Percentiles rank a stretch among this genome's conserved stretches.
phyloP scores from a whole-genome alignment of 495 filamentous ascomycete species.

The Podospora appendiculata region DNA sequence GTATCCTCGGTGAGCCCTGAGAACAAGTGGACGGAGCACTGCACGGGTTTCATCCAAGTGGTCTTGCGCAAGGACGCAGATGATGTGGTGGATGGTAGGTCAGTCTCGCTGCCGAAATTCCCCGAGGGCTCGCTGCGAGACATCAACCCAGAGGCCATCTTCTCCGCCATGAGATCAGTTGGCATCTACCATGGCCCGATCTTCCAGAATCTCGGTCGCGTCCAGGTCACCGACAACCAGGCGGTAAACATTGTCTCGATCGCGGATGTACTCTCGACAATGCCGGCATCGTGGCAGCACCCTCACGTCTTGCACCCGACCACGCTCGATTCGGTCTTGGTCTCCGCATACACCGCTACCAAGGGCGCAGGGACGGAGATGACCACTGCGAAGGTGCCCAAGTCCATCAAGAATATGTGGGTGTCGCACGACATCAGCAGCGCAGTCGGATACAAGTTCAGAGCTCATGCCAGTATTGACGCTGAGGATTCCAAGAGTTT shows the following conservation, averaged over 20 bases:
- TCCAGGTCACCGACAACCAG: background rate
- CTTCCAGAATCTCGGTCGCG: constrained; percentile 16
- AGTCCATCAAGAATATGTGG: background rate
- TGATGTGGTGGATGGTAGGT: background rate
- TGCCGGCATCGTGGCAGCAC: background rate
- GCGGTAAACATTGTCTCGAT: background rate
- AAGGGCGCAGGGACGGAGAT: constrained; percentile 12
- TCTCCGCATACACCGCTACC: constrained; percentile 10
- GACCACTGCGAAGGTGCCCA: background rate
- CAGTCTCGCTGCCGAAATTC: background rate
- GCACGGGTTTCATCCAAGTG: background rate
- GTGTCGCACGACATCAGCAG: background rate
- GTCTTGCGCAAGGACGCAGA: background rate
- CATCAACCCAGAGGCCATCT: constrained; percentile 10
- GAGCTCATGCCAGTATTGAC: background rate
- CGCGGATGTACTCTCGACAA: background rate
- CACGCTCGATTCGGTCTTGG: constrained; percentile 25
- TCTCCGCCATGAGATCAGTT: background rate
- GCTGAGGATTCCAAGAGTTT: background rate
- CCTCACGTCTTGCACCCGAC: constrained; percentile 32
- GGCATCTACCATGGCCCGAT: constrained; percentile 9
- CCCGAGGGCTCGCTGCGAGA: background rate
- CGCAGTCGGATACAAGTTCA: background rate
- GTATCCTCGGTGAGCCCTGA: background rate
- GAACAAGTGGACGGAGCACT: background rate